A percentile compares a stretch with the other conserved stretches of the same genome.
Evolutionary conservation across 306 rosid species (phyloP).

Genomic region (Quercus suber): DNA sequence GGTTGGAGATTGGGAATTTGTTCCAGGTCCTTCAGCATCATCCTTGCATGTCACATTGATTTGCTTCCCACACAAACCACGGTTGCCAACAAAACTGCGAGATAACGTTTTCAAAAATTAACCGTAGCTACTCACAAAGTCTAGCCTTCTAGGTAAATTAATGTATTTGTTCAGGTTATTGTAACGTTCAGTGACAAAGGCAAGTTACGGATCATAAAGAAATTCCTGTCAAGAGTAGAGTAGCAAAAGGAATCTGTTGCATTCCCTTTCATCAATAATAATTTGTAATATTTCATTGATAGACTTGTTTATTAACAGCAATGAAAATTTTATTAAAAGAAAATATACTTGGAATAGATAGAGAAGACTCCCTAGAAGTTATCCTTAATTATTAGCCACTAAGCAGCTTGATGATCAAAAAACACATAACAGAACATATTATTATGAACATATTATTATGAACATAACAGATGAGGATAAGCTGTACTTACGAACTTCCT

Average conservation of each 20-base stretch:
- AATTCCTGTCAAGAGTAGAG: not conserved
- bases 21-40: constrained; percentile 47
- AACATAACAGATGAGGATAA: constrained; percentile 22
- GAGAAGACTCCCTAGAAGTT: not conserved
- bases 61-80: constrained; percentile 86
- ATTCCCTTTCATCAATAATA: not conserved
- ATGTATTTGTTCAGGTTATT: constrained; percentile 4
- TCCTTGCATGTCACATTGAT: constrained; percentile 61
- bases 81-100: constrained; percentile 88
- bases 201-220: not conserved
- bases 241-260: not conserved
- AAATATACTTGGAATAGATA: not conserved
- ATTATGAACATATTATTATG: constrained; percentile 12
- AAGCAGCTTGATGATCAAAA: constrained; percentile 1
- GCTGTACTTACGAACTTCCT: constrained; percentile 77
- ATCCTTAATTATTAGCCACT: not conserved
- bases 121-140: not conserved
- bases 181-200: constrained; percentile 3
- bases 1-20: constrained; percentile 36
- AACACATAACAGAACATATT: not conserved
- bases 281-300: not conserved
- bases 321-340: not conserved
- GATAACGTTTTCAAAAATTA: not conserved
- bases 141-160: not conserved
- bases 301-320: not conserved